Evolutionary conservation across 2,329 filamentous ascomycete genomes (phyloP).

Genomic region (Pyrenophora teres): DNA sequence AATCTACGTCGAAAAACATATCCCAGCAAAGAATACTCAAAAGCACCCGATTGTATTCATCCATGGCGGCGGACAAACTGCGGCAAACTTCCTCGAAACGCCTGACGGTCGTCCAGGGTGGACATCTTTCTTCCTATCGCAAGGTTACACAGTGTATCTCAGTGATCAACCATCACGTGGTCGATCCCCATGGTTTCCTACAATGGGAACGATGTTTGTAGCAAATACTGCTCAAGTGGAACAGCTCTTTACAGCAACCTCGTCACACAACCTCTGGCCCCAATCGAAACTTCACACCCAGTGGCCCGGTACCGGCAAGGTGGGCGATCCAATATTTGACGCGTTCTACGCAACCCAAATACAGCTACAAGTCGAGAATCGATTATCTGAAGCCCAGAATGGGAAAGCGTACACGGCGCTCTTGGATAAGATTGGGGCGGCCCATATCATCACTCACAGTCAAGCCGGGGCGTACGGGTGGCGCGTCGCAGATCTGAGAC

Average conservation of each 20-base stretch:
- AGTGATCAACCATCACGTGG: slow-evolving; percentile 55
- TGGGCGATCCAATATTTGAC: slow-evolving; percentile 56
- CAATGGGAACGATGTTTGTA: slow-evolving; percentile 25
- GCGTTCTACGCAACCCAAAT: slow-evolving; percentile 54
- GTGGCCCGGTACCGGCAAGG: slow-evolving; percentile 46
- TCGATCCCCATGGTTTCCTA: slow-evolving; percentile 51
- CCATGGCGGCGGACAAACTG: slow-evolving; percentile 35
- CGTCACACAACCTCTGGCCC: slow-evolving; percentile 48
- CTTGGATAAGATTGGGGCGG: slow-evolving; percentile 50
- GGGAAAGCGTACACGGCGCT: slow-evolving; percentile 50
- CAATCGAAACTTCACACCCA: slow-evolving; percentile 52
- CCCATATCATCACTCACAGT: slow-evolving; percentile 57
- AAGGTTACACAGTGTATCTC: slow-evolving; percentile 56
- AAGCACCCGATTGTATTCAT: slow-evolving; percentile 36
- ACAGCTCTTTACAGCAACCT: slow-evolving; percentile 43
- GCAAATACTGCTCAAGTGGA: slow-evolving; percentile 22
- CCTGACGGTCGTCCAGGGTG: slow-evolving; percentile 56
- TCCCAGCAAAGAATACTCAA: slow-evolving; percentile 10
- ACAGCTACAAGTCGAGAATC: slow-evolving; percentile 41
- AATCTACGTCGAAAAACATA: slow-evolving; percentile 29
- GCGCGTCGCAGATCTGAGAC: slow-evolving; percentile 56
- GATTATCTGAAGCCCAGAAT: slow-evolving; percentile 39
- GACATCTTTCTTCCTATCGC: slow-evolving; percentile 54
- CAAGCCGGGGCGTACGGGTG: slow-evolving; percentile 55
- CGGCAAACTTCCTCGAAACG: slow-evolving; percentile 49